Conservation (phyloP, 2,329 filamentous ascomycete species). For the Diaporthe australafricana region DNA sequence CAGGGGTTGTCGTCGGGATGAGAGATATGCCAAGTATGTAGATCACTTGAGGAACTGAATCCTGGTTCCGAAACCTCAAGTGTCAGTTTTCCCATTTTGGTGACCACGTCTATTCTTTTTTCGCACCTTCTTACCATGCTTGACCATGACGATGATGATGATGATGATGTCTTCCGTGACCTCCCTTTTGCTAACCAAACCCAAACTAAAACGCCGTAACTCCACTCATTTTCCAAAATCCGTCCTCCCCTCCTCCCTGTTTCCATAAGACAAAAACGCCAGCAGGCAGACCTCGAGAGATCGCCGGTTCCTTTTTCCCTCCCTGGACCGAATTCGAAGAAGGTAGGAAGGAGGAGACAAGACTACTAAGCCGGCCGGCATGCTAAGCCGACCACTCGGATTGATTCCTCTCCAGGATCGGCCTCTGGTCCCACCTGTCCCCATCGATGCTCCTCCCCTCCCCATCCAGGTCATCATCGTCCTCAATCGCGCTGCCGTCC, state of each 20-base stretch:
- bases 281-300: not conserved
- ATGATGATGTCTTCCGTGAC: not conserved
- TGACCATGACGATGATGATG: not conserved
- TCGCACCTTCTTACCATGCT: not conserved
- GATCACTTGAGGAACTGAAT: not conserved
- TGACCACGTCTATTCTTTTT: not conserved
- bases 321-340: not conserved
- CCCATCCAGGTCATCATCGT: constrained; percentile 44
- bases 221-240: not conserved
- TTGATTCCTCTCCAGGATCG: constrained; percentile 48
- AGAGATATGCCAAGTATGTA: constrained; percentile 5
- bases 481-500: constrained; percentile 42
- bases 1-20: not conserved
- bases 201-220: not conserved
- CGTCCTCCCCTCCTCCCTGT: not conserved
- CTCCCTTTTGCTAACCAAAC: not conserved
- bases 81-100: not conserved
- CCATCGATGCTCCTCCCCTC: constrained; percentile 46
- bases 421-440: constrained; percentile 55
- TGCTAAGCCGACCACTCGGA: constrained; percentile 40
- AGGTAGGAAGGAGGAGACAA: not conserved
- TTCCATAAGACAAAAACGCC: constrained; percentile 9
- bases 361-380: not conserved
- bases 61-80: not conserved
- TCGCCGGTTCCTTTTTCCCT: not conserved